Percentiles rank a stretch among this genome's conserved stretches.
Conservation (phyloP, 1,139 yeast species). For the Pichia sp. region DNA sequence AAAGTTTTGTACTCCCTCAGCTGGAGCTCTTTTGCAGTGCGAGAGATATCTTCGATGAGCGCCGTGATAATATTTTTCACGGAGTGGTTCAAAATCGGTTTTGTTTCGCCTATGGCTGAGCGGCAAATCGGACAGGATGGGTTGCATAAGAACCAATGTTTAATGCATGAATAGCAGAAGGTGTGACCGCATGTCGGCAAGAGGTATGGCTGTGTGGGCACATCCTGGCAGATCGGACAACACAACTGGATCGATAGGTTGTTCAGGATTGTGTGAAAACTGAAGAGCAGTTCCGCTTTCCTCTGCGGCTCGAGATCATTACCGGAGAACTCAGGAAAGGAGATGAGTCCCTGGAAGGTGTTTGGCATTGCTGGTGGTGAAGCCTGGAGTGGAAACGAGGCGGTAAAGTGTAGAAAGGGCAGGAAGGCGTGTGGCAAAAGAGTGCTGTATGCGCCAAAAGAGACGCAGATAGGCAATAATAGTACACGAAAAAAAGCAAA, state of each 20-base stretch:
- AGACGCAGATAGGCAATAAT: too few relatives aligned
- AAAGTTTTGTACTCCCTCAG: background rate
- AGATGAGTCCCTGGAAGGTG: conserved; percentile 7
- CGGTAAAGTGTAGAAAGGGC: too few relatives aligned
- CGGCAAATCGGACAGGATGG: conserved; percentile 71
- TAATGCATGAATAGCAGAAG: conserved; percentile 74
- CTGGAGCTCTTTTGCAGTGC: background rate
- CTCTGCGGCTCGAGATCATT: background rate
- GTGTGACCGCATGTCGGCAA: conserved; percentile 78
- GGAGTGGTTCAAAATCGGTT: conserved; percentile 20
- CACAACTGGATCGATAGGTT: conserved; percentile 9
- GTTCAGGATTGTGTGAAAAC: conserved; percentile 4
- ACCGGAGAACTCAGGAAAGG: conserved; percentile 3
- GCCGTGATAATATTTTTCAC: conserved; percentile 14
- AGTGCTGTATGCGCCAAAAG: too few relatives aligned
- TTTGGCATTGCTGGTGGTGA: conserved; percentile 9
- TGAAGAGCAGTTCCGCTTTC: background rate
- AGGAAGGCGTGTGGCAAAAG: too few relatives aligned
- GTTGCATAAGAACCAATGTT: conserved; percentile 56
- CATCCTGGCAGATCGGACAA: conserved; percentile 23
- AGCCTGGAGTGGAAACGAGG: too few relatives aligned
- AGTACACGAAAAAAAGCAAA: too few relatives aligned
- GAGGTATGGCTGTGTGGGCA: conserved; percentile 32
- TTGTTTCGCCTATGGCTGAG: conserved; percentile 9
- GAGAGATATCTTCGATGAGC: conserved; percentile 10